Evolutionary conservation across 768 basidiomycete species (phyloP), one percentile per base, ranked within the genome.

Genomic region (Boletus patriciae): DNA sequence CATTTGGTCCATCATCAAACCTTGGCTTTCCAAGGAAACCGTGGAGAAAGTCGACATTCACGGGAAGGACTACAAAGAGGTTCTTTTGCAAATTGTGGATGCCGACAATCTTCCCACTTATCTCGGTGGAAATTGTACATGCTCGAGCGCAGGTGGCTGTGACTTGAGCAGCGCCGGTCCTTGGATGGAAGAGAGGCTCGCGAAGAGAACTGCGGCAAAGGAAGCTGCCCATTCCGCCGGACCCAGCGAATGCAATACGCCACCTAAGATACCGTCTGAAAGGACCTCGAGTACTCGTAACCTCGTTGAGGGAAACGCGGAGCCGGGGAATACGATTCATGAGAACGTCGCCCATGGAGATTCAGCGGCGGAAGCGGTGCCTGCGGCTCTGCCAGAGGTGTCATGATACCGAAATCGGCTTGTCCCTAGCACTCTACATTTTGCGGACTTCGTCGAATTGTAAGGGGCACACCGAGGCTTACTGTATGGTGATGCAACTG

Each of bases 1-100:
- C 27, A 89, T 91, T 56, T 91, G 88, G 88, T 73, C 75, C 43
- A 70, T 81, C 50, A 77, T 91, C 27, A 86, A 82, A 65, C 85
- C 81, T 4, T 90, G 88, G 88, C 73, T 91, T 50, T 78, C 87
- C 15, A 85, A 85, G 65, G 88, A 88, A 66, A 90, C 89, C 0
- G 79, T 75, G 2, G 81, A 79, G 36, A 90, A 90, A 67, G 77
- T 91, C 47, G 78, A 83, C 51, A 80, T 92, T 18, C 70, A 88
- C 21, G 87, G 87, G 29, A 70, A 76, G 50, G 76, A 88, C 66
- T 89, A 89, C 68, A 68, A 76, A 57, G 69, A 78, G 0, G 76
- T 76, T 21, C 75, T 92, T 36, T 76, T 88, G 23, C 77, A 82
- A 25, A 68, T 87, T 34, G 72, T 90, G 47, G 83, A 86, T 60